Percentiles rank a stretch among this genome's conserved stretches.
Evolutionary conservation across 2,329 filamentous ascomycete genomes (phyloP).

Genomic region (Fusarium sp.): DNA sequence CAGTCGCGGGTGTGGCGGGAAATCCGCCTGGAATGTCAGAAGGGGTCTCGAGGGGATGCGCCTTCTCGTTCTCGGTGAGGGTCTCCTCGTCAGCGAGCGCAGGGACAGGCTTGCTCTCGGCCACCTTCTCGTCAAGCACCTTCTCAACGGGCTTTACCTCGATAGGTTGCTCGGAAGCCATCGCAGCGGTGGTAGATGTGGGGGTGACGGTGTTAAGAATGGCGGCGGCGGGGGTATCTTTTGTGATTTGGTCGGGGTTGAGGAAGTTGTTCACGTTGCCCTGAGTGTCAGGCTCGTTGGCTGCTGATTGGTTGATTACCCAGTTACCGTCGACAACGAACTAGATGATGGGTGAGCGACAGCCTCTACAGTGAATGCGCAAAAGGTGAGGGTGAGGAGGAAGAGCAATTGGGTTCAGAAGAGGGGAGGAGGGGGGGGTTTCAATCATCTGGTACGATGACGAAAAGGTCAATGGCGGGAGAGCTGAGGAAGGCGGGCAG

Average conservation of each 20-base stretch:
- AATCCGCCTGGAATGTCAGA: constrained; percentile 59
- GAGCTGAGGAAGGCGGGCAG: constrained; percentile 22
- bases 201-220: constrained; percentile 77
- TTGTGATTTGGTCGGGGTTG: constrained; percentile 75
- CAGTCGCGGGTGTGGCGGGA: constrained; percentile 74
- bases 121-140: constrained; percentile 30
- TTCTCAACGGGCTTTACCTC: constrained; percentile 51
- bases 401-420: constrained; percentile 38
- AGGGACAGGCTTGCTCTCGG: constrained; percentile 14
- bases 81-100: constrained; percentile 32
- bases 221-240: constrained; percentile 59
- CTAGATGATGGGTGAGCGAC: constrained; percentile 61
- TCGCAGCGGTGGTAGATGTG: constrained; percentile 76
- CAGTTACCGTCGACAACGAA: constrained; percentile 96
- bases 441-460: constrained; percentile 35
- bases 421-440: constrained; percentile 32
- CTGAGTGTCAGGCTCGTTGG: constrained; percentile 83
- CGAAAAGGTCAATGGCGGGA: constrained; percentile 26
- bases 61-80: constrained; percentile 20
- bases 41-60: constrained; percentile 50
- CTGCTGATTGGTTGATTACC: constrained; percentile 84
- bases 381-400: constrained; percentile 19
- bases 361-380: constrained; percentile 11
- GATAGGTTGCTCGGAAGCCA: constrained; percentile 71
- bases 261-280: constrained; percentile 96